Conservation (phyloP, 1,284 basidiomycete species). For the Crucibulum cyathiforme region DNA sequence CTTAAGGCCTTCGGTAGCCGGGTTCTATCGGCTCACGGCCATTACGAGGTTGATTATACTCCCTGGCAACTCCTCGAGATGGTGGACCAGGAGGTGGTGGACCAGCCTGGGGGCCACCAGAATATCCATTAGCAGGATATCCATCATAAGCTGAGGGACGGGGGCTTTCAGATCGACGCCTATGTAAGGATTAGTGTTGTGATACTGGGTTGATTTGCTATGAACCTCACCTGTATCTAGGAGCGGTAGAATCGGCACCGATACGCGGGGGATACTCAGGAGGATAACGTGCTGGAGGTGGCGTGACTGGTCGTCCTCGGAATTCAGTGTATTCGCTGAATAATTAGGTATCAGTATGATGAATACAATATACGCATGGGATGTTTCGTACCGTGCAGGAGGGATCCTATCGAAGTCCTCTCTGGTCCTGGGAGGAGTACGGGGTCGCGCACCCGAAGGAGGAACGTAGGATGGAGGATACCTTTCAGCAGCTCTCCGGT, state of each 20-base stretch:
- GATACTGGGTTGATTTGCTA: neutral
- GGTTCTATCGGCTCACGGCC: conserved; percentile 52
- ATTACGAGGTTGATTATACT: conserved; percentile 67
- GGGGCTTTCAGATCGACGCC: conserved; percentile 76
- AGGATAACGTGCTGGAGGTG: conserved; percentile 61
- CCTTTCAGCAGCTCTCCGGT: conserved; percentile 53
- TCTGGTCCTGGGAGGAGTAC: conserved; percentile 60
- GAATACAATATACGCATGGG: neutral
- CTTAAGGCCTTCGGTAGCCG: conserved; percentile 43
- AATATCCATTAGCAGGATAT: conserved; percentile 60
- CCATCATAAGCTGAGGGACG: conserved; percentile 50
- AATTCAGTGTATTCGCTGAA: conserved; percentile 48
- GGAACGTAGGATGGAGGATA: conserved; percentile 46
- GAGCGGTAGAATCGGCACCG: conserved; percentile 37
- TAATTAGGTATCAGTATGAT: neutral
- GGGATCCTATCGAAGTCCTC: conserved; percentile 61
- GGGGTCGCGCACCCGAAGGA: conserved; percentile 56
- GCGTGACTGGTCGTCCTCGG: conserved; percentile 60
- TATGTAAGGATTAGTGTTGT: conserved; percentile 23
- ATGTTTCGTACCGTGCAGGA: conserved; percentile 31
- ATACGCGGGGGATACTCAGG: conserved; percentile 57
- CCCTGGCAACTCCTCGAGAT: conserved; percentile 45
- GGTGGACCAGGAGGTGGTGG: conserved; percentile 40
- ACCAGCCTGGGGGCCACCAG: conserved; percentile 47
- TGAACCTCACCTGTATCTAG: conserved; percentile 59